Conservation (phyloP, 345 rosid genomes). For the Heritiera littoralis region DNA sequence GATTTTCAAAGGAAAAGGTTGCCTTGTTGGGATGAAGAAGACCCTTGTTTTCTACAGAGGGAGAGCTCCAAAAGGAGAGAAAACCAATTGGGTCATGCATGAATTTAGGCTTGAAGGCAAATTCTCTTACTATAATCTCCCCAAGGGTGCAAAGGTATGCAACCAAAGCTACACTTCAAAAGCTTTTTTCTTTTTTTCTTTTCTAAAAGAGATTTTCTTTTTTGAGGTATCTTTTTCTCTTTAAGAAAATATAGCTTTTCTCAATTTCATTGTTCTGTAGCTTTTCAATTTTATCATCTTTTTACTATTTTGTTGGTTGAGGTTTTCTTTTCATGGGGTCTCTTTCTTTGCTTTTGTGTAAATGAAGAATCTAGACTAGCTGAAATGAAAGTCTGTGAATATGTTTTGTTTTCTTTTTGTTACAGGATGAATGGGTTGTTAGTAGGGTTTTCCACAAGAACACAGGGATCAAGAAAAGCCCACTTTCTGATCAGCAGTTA, state of each 20-base stretch:
- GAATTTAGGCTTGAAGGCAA: conserved; percentile 89
- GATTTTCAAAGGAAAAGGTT: conserved; percentile 63
- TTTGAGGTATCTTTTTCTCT: background rate
- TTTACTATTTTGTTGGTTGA: conserved; percentile 35
- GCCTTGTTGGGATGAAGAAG: conserved; percentile 97
- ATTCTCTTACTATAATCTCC: conserved; percentile 67
- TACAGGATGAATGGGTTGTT: conserved; percentile 97
- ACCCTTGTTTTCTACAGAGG: conserved; percentile 95
- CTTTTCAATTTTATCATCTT: conserved; percentile 1
- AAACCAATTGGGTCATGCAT: conserved; percentile 96
- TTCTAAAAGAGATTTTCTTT: background rate
- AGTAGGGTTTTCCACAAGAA: conserved; percentile 92
- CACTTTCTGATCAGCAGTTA: conserved; percentile 35
- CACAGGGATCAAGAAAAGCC: conserved; percentile 49
- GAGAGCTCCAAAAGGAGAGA: conserved; percentile 97
- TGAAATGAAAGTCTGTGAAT: background rate
- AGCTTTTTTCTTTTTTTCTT: background rate
- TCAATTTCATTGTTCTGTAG: background rate
- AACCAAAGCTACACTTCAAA: background rate
- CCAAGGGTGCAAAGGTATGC: conserved; percentile 63
- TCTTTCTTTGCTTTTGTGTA: conserved; percentile 31
- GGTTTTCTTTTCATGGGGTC: conserved; percentile 38
- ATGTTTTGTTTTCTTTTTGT: conserved; percentile 19
- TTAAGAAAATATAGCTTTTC: background rate
- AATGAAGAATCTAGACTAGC: conserved; percentile 30